A percentile compares a stretch with the other conserved stretches of the same genome.
Conservation (phyloP, 331 rosid species). For the Rhamnella rubrinervis region DNA sequence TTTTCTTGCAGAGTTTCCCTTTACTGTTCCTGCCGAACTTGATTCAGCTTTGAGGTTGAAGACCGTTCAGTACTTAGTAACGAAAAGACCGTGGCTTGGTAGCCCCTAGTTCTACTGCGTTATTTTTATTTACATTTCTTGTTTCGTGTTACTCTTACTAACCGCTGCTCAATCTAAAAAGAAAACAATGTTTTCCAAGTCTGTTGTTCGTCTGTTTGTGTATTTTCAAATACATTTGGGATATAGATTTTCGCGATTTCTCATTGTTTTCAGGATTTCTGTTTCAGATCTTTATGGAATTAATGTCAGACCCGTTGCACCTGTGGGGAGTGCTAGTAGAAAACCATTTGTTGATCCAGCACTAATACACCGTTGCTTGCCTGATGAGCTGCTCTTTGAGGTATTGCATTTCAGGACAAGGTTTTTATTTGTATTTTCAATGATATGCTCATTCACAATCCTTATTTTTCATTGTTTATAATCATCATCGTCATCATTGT, state of each 20-base stretch:
- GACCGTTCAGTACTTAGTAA: too few species aligned
- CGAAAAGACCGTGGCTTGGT: too few species aligned
- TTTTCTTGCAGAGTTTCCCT: too few species aligned
- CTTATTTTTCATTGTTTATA: too few species aligned
- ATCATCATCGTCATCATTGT: not conserved
- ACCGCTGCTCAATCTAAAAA: not conserved
- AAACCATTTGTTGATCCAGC: constrained; percentile 70
- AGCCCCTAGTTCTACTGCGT: too few species aligned
- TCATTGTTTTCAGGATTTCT: constrained; percentile 40
- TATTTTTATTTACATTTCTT: too few species aligned
- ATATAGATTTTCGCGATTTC: constrained; percentile 20
- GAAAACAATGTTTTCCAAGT: not conserved
- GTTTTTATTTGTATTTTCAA: not conserved
- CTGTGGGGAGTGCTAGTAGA: constrained; percentile 83
- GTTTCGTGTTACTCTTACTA: too few species aligned
- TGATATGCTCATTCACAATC: not conserved
- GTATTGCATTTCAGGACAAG: constrained; percentile 35
- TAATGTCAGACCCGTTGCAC: constrained; percentile 95
- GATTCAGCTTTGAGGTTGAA: too few species aligned
- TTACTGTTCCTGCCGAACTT: too few species aligned
- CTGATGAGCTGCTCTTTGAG: constrained; percentile 90
- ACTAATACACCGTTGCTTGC: constrained; percentile 66
- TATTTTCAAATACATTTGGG: constrained; percentile 6
- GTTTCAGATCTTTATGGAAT: constrained; percentile 91
- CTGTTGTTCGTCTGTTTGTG: not conserved